Conservation (phyloP, 345 rosid genomes). For the Toxicodendron radicans region DNA sequence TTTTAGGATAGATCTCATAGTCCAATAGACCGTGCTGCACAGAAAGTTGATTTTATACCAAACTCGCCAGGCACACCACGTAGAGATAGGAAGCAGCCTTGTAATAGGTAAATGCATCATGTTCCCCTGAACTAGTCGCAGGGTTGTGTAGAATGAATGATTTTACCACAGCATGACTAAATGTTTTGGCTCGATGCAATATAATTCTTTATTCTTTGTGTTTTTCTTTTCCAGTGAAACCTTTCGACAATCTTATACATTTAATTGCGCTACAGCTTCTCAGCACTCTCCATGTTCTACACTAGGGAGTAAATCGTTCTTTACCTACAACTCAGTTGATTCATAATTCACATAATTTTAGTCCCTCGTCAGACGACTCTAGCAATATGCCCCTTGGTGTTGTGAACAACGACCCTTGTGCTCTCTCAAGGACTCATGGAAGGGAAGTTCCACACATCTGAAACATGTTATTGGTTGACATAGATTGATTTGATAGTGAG, state of each 20-base stretch:
- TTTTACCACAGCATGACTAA: neutral
- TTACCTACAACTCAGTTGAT: constrained; percentile 10
- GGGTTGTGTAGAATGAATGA: neutral
- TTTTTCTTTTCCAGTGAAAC: constrained; percentile 20
- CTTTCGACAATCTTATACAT: constrained; percentile 13
- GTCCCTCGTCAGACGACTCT: constrained; percentile 29
- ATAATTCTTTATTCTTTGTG: neutral
- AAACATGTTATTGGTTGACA: constrained; percentile 1
- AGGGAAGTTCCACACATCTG: constrained; percentile 31
- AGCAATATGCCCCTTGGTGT: constrained; percentile 27
- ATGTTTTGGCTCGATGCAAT: constrained; percentile 5
- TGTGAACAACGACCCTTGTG: constrained; percentile 34
- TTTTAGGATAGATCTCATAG: constrained; percentile 37
- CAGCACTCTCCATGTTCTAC: constrained; percentile 19
- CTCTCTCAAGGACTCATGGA: constrained; percentile 31
- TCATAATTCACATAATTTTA: constrained; percentile 25
- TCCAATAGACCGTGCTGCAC: constrained; percentile 14
- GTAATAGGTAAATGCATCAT: constrained; percentile 20
- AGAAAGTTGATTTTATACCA: constrained; percentile 19
- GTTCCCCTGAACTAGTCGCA: neutral
- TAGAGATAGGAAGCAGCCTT: constrained; percentile 19
- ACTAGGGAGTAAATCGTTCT: constrained; percentile 8
- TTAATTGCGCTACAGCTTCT: constrained; percentile 25
- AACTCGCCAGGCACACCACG: constrained; percentile 12
- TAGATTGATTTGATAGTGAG: constrained; percentile 9